phyloP scores from a whole-genome alignment of 2,329 filamentous ascomycete genomes.

The Monosporascus sp. region DNA sequence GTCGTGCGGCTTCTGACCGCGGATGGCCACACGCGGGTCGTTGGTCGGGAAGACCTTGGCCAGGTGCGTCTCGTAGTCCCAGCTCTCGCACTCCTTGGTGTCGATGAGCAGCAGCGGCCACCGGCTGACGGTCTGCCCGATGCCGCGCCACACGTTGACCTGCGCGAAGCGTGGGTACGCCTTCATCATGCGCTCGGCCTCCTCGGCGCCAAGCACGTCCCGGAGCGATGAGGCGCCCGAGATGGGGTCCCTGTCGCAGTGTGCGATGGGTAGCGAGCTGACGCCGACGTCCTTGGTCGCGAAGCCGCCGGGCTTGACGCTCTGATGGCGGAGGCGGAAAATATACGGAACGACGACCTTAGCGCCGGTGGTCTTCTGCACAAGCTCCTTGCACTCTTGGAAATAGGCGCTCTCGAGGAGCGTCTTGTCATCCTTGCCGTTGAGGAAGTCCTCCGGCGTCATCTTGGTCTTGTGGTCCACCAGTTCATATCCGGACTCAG shows the following conservation, averaged over 20 bases:
- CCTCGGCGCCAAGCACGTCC: conserved; percentile 17
- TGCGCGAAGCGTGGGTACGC: conserved; percentile 19
- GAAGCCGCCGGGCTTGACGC: conserved; percentile 18
- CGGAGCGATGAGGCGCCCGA: conserved; percentile 20
- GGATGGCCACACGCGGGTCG: conserved; percentile 20
- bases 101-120: conserved; percentile 25
- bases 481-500: conserved; percentile 20
- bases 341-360: conserved; percentile 21
- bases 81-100: conserved; percentile 16
- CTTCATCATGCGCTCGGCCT: conserved; percentile 19
- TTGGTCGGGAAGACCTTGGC: conserved; percentile 20
- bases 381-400: conserved; percentile 21
- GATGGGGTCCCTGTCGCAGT: conserved; percentile 20
- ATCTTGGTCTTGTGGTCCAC: conserved; percentile 20
- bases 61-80: conserved; percentile 21
- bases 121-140: conserved; percentile 19
- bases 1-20: conserved; percentile 22
- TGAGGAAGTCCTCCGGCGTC: conserved; percentile 20
- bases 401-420: conserved; percentile 22
- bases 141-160: conserved; percentile 24
- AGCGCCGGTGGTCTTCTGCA: conserved; percentile 21
- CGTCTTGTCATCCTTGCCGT: conserved; percentile 19
- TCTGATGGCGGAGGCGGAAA: conserved; percentile 23
- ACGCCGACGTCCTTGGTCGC: conserved; percentile 18
- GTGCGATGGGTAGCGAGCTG: conserved; percentile 19